These are phyloP conservation scores for Aspergillus latus DNA, from an alignment of 2,329 filamentous ascomycete genomes.

Conservation along the genomic window DNA sequence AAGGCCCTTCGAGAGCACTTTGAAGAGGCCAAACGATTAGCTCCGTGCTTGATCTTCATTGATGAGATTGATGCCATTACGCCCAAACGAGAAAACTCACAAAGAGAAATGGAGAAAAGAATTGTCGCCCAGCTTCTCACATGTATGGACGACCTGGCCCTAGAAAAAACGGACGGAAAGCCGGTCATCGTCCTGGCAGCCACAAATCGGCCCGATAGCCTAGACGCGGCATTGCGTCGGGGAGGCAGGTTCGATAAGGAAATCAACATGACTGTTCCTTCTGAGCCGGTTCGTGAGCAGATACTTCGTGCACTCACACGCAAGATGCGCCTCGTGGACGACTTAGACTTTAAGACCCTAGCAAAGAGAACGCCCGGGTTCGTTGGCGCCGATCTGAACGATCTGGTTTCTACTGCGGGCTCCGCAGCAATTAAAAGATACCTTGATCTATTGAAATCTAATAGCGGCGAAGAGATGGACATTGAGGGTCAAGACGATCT, in stretches of 20 bases:
- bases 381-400: constrained; percentile 84
- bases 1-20: constrained; percentile 83
- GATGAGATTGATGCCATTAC: constrained; percentile 92
- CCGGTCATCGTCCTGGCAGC: constrained; percentile 88
- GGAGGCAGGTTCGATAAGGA: constrained; percentile 78
- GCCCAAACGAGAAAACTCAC: constrained; percentile 77
- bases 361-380: constrained; percentile 89
- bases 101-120: constrained; percentile 85
- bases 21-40: constrained; percentile 80
- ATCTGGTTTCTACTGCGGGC: constrained; percentile 65
- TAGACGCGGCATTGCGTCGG: constrained; percentile 75
- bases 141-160: constrained; percentile 79
- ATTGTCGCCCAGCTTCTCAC: constrained; percentile 80
- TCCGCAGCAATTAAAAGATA: constrained; percentile 64
- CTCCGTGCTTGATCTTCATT: constrained; percentile 87
- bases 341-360: constrained; percentile 71
- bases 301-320: constrained; percentile 75
- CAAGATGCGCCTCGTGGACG: constrained; percentile 62
- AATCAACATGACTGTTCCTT: constrained; percentile 84
- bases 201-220: constrained; percentile 81
- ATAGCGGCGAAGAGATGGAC: constrained; percentile 53
- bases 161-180: constrained; percentile 70
- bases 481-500: constrained; percentile 46
- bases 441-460: constrained; percentile 53
- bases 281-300: constrained; percentile 70